Evolutionary conservation across 352 stramenopile genomes (phyloP).

Genomic region (Phytophthora sojae): DNA sequence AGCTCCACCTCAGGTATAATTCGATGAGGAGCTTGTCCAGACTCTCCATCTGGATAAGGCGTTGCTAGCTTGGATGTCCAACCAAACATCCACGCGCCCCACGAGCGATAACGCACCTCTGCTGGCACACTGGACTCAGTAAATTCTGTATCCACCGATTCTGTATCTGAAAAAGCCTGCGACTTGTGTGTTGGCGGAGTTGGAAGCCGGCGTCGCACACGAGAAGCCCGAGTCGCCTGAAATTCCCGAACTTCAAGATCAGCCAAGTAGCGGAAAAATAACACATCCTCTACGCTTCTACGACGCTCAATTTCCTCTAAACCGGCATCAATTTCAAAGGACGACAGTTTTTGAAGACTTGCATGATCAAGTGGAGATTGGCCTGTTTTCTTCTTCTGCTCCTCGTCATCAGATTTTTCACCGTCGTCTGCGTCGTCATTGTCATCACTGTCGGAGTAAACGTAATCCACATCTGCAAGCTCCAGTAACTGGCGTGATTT

Average conservation of each 20-base stretch:
- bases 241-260: slow-evolving; percentile 60
- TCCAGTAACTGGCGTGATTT: slow-evolving; percentile 40
- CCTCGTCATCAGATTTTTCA: slow-evolving; percentile 29
- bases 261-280: slow-evolving; percentile 87
- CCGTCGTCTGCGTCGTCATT: slow-evolving; percentile 48
- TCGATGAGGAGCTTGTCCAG: slow-evolving; percentile 41
- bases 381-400: slow-evolving; percentile 6
- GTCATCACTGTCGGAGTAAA: slow-evolving; percentile 67
- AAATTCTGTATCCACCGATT: slow-evolving; percentile 82
- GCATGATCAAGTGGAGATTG: slow-evolving; percentile 8
- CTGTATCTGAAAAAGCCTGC: slow-evolving; percentile 68
- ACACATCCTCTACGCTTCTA: slow-evolving; percentile 80
- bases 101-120: slow-evolving; percentile 80
- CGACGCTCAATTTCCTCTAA: slow-evolving; percentile 81
- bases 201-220: slow-evolving; percentile 30
- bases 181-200: slow-evolving; percentile 58
- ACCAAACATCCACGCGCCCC: slow-evolving; percentile 88
- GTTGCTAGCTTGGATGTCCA: slow-evolving; percentile 79
- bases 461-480: slow-evolving; percentile 44
- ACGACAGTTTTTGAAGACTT: slow-evolving; percentile 24
- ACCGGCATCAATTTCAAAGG: slow-evolving; percentile 39
- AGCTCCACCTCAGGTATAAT: slow-evolving; percentile 85
- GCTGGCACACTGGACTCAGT: slow-evolving; percentile 76
- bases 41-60: slow-evolving; percentile 38
- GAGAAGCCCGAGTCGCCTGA: slow-evolving; percentile 29